Evolutionary conservation across 306 rosid genomes (phyloP).

Genomic region (Lathyrus tuberosus): DNA sequence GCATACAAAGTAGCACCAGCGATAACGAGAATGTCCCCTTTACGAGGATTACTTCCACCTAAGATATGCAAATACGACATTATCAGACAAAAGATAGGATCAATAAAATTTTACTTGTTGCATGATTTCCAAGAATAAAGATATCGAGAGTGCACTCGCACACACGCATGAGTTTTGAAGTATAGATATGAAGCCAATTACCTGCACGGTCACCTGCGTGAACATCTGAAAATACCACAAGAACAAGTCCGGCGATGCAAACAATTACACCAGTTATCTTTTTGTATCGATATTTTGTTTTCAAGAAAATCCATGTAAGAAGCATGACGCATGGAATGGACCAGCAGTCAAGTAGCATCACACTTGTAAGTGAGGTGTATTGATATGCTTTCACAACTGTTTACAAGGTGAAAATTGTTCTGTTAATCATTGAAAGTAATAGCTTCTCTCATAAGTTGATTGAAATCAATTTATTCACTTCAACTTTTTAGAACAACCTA

Average conservation of each 20-base stretch:
- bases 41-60: slow-evolving; percentile 82
- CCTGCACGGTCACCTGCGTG: slow-evolving; percentile 88
- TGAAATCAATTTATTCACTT: background rate
- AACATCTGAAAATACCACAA: slow-evolving; percentile 90
- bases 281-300: slow-evolving; percentile 76
- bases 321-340: slow-evolving; percentile 88
- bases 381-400: slow-evolving; percentile 99
- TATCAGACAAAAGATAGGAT: slow-evolving; percentile 35
- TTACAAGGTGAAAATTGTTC: slow-evolving; percentile 31
- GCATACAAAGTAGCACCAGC: slow-evolving; percentile 90
- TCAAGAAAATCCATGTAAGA: slow-evolving; percentile 94
- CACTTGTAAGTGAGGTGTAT: slow-evolving; percentile 92
- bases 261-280: slow-evolving; percentile 77
- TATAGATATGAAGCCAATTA: slow-evolving; percentile 33
- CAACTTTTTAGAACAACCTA: background rate
- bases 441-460: no score
- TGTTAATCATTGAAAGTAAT: slow-evolving; percentile 22
- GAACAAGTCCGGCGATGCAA: slow-evolving; percentile 86
- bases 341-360: slow-evolving; percentile 98
- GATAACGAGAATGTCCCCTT: slow-evolving; percentile 73
- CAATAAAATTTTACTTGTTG: slow-evolving; percentile 26
- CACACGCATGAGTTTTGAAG: background rate
- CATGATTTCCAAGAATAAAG: slow-evolving; percentile 24
- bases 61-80: slow-evolving; percentile 43
- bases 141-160: background rate